A percentile compares a stretch with the other conserved stretches of the same genome.
phyloP scores from a whole-genome alignment of 352 stramenopile genomes.

The Achlya hypogyna region DNA sequence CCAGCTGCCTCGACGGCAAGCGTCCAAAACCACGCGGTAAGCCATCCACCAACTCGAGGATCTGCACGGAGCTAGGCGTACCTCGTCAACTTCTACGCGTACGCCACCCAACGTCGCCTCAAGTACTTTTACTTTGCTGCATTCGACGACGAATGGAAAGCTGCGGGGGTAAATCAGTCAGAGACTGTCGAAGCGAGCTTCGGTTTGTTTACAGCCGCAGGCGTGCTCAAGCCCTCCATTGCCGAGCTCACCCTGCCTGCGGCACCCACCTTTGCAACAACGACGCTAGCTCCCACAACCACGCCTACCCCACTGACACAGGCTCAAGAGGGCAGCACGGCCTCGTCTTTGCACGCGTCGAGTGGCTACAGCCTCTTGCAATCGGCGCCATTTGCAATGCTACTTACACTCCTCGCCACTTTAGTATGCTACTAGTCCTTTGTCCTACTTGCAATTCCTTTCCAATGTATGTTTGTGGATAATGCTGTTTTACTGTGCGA shows the following conservation, averaged over 20 bases:
- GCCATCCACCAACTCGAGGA: too few species aligned
- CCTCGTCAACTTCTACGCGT: slow-evolving; percentile 65
- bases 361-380: too few species aligned
- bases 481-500: background rate
- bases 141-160: slow-evolving; percentile 67
- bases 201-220: slow-evolving; percentile 51
- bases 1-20: slow-evolving; percentile 33
- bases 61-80: slow-evolving; percentile 29
- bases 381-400: too few species aligned
- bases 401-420: too few species aligned
- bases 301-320: background rate
- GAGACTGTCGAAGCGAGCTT: slow-evolving; percentile 67
- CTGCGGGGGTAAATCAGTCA: slow-evolving; percentile 21
- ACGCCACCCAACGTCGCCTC: slow-evolving; percentile 47
- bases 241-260: slow-evolving; percentile 23
- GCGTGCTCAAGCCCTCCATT: slow-evolving; percentile 58
- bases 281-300: background rate
- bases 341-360: background rate
- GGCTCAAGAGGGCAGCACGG: background rate
- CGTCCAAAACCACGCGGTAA: slow-evolving; percentile 31
- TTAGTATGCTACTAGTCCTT: too few species aligned
- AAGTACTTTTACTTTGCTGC: slow-evolving; percentile 84
- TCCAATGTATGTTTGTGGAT: too few species aligned
- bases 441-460: too few species aligned
- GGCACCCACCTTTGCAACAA: background rate